Conservation (phyloP, 2,329 filamentous ascomycete genomes). For the Diaporthe ampelina region DNA sequence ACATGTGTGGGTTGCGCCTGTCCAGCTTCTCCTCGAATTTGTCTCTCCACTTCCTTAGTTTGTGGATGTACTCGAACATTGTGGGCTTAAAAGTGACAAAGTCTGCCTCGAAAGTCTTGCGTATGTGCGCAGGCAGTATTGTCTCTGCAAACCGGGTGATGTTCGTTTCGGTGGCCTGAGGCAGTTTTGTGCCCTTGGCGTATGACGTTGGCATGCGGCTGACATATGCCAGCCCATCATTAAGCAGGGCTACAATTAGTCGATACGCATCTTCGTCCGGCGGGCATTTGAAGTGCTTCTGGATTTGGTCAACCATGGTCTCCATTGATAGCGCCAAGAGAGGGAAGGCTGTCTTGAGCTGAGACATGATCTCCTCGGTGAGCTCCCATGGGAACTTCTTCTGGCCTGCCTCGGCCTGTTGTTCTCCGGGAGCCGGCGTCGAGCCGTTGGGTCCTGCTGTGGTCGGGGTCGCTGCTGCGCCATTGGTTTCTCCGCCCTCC, state of each 20-base stretch:
- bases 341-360: constrained; percentile 96
- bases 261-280: constrained; percentile 98
- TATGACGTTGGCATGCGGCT: constrained; percentile 89
- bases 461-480: constrained; percentile 35
- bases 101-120: constrained; percentile 96
- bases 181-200: constrained; percentile 91
- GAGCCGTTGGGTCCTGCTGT: constrained; percentile 41
- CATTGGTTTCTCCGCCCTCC: constrained; percentile 56
- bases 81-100: constrained; percentile 96
- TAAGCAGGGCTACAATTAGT: constrained; percentile 95
- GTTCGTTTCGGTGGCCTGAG: constrained; percentile 91
- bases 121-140: constrained; percentile 93
- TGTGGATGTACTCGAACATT: constrained; percentile 99
- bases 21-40: constrained; percentile 99
- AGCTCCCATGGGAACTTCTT: constrained; percentile 95
- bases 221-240: constrained; percentile 94
- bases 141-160: constrained; percentile 97
- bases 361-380: constrained; percentile 94
- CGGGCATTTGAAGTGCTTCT: constrained; percentile 99
- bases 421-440: constrained; percentile 40
- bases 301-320: constrained; percentile 98
- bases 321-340: constrained; percentile 98
- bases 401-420: constrained; percentile 54
- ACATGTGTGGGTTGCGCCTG: constrained; percentile 78
- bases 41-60: constrained; percentile 94